Percentiles rank a stretch among this genome's conserved stretches.
These are phyloP conservation scores for Picochlorum sp. DNA, from an alignment of 139 green algal species.

Conservation along the genomic window DNA sequence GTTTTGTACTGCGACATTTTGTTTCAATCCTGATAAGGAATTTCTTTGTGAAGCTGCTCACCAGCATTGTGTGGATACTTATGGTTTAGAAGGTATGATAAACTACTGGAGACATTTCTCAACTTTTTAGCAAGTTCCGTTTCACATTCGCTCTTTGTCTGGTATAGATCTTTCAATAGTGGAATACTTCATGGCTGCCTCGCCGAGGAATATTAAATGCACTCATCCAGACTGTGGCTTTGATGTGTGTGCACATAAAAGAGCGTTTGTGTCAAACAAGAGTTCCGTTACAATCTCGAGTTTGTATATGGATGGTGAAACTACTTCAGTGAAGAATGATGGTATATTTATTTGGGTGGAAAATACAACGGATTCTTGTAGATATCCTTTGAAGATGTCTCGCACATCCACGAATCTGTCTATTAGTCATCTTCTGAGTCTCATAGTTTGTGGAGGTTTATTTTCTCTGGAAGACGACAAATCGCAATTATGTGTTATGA, in stretches of 20 bases:
- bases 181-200: conserved; percentile 48
- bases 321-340: too few relatives aligned
- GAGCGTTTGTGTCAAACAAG: conserved; percentile 57
- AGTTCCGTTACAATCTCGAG: conserved; percentile 54
- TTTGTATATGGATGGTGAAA: conserved; percentile 10
- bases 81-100: conserved; percentile 17
- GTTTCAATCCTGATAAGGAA: conserved; percentile 48
- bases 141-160: neutral
- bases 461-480: too few relatives aligned
- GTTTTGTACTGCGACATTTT: conserved; percentile 16
- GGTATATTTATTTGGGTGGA: too few relatives aligned
- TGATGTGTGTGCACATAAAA: conserved; percentile 49
- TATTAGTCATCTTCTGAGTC: too few relatives aligned
- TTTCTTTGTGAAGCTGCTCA: conserved; percentile 57
- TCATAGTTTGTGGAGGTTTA: too few relatives aligned
- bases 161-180: conserved; percentile 49
- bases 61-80: conserved; percentile 52
- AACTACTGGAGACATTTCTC: neutral
- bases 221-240: conserved; percentile 41
- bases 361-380: too few relatives aligned
- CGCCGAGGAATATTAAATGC: conserved; percentile 38
- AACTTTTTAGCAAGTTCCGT: too few relatives aligned
- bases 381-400: too few relatives aligned
- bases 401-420: too few relatives aligned
- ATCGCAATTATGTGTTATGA: too few relatives aligned